Evolutionary conservation across 202 grass and related monocot species (phyloP).

Genomic region (Dendrocalamus latiflorus): DNA sequence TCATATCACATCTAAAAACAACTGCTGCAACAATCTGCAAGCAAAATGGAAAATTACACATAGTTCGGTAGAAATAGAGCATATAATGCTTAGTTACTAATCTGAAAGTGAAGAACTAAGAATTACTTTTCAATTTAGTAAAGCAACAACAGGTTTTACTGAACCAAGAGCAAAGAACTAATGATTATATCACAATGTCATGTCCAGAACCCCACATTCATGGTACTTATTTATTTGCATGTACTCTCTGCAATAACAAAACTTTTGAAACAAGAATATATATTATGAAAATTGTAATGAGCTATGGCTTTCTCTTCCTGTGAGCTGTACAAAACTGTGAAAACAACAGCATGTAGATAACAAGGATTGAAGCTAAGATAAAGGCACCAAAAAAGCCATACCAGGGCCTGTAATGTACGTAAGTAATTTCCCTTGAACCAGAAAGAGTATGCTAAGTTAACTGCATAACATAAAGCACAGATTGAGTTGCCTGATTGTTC

Average conservation of each 20-base stretch:
- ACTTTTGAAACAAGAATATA: not conserved
- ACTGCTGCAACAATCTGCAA: conserved; percentile 67
- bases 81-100: not conserved
- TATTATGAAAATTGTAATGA: not conserved
- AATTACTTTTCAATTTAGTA: conserved; percentile 20
- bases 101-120: conserved; percentile 4
- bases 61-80: not conserved
- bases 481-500: too few species aligned
- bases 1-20: conserved; percentile 90
- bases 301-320: not conserved
- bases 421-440: conserved; percentile 71
- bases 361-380: not conserved
- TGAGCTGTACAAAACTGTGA: conserved; percentile 12
- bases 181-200: not conserved
- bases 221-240: not conserved
- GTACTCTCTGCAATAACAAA: not conserved
- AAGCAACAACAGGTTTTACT: not conserved
- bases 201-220: not conserved
- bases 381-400: conserved; percentile 31
- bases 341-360: not conserved
- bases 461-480: conserved; percentile 30
- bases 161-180: conserved; percentile 10
- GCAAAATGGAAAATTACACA: conserved; percentile 22
- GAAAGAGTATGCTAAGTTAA: conserved; percentile 83
- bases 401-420: conserved; percentile 60